phyloP scores from a whole-genome alignment of 345 rosid species.

The Theobroma cacao region DNA sequence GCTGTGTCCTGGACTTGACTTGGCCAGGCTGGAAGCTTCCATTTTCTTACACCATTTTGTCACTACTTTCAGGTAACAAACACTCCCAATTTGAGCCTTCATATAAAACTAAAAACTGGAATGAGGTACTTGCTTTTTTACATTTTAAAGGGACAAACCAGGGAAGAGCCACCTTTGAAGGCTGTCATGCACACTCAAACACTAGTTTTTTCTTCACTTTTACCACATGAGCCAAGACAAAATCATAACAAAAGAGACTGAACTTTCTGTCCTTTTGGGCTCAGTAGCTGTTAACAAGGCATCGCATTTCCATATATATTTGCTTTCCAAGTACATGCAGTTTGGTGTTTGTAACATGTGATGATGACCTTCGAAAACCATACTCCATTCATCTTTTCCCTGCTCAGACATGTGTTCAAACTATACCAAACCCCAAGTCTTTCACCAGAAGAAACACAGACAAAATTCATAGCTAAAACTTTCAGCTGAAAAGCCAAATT shows the following conservation, averaged over 20 bases:
- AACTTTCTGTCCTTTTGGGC: neutral
- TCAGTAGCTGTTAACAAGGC: neutral
- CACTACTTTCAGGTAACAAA: conserved; percentile 74
- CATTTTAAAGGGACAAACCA: neutral
- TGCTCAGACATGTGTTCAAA: no score
- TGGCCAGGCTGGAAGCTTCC: conserved; percentile 94
- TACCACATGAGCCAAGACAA: neutral
- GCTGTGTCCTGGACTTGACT: conserved; percentile 89
- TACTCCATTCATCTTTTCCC: neutral
- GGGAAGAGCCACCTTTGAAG: neutral
- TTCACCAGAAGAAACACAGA: neutral
- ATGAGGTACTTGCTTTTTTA: neutral
- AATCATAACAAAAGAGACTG: neutral
- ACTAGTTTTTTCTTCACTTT: neutral
- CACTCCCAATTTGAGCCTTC: neutral
- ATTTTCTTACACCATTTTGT: conserved; percentile 81
- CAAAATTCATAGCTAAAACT: neutral
- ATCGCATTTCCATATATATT: neutral
- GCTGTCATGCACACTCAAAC: neutral
- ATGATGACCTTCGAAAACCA: neutral
- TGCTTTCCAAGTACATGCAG: neutral
- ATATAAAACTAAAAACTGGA: neutral
- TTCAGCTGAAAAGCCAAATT: neutral
- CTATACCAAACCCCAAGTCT: no score
- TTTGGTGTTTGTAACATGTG: neutral